Evolutionary conservation across 1,284 basidiomycete species (phyloP), one percentile per base, ranked within the genome.

Genomic region (Rugosomyces carneus): DNA sequence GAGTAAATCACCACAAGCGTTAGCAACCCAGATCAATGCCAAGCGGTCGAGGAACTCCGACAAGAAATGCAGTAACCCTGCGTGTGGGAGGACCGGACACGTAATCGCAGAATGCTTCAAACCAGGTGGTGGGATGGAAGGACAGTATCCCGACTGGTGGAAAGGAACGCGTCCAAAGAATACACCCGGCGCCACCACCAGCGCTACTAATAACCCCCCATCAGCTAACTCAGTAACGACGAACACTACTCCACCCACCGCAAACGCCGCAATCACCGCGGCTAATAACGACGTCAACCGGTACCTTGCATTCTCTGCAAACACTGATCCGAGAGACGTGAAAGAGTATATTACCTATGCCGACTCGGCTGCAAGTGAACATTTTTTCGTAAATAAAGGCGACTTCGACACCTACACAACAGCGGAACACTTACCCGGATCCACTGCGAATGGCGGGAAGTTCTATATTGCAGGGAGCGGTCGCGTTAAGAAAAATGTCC

Each of bases 381-480:
- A 45, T 39, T 51, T 32, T 31, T 51, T 51, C 26, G 43, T 37
- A 0, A 26, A 43, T 11, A 15, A n/a, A 3, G 40, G 15, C 5
- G 50, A 42, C 20, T 51, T 51, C 15, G 35, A 11, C 11, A 42
- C 34, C 2, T 51, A 51, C 39, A 24, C 16, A 40, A 9, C 8
- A 16, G 3, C 35, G 29, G 7, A 21, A 26, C 3, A 29, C 23
- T 8, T n/a, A 21, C 16, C 16, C 2, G 59, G 57, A 6, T 45
- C 44, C n/a, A 45, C 56, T 0, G 56, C 57, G 8, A 37, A 51
- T 16, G 55, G 47, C 3, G 50, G 45, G 0, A 38, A 44, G 5
- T 62, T 62, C 24, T 20, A 24, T 4, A 60, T 61, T 19, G 7
- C 49, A 0, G 57, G 56, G 1, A 42, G 37, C 0, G 59, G 60